A percentile compares a stretch with the other conserved stretches of the same genome.
Evolutionary conservation across 2,329 filamentous ascomycete genomes (phyloP).

Genomic region (Ceratocystis cubensis): DNA sequence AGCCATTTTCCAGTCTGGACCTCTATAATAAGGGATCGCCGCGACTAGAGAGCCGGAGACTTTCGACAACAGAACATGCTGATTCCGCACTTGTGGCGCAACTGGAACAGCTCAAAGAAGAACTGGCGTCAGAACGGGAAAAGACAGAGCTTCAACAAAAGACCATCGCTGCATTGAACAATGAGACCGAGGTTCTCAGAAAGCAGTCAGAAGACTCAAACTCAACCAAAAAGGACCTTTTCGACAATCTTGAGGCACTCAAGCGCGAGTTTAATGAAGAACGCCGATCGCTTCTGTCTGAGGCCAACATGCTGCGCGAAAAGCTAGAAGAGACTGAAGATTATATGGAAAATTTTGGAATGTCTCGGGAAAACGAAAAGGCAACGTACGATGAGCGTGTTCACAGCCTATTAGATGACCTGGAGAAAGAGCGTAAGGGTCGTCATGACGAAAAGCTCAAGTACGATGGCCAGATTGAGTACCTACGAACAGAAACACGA

Average conservation of each 20-base stretch:
- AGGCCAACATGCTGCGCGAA: slow-evolving; percentile 62
- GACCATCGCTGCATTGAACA: slow-evolving; percentile 45
- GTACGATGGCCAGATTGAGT: slow-evolving; percentile 49
- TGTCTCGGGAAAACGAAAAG: slow-evolving; percentile 72
- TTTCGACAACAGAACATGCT: slow-evolving; percentile 25
- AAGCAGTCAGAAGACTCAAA: slow-evolving; percentile 67
- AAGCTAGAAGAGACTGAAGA: slow-evolving; percentile 83
- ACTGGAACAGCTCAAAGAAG: slow-evolving; percentile 53
- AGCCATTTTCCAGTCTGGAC: slow-evolving; percentile 38
- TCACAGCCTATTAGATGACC: slow-evolving; percentile 55
- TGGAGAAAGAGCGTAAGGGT: slow-evolving; percentile 50
- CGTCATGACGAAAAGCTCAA: slow-evolving; percentile 45
- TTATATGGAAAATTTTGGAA: slow-evolving; percentile 72
- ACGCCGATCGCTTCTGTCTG: slow-evolving; percentile 66
- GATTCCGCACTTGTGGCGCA: slow-evolving; percentile 5
- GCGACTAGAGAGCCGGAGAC: slow-evolving; percentile 34
- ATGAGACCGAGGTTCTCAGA: slow-evolving; percentile 5
- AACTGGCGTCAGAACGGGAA: slow-evolving; percentile 63
- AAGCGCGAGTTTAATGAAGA: slow-evolving; percentile 81
- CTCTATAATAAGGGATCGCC: slow-evolving; percentile 28
- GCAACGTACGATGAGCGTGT: slow-evolving; percentile 56
- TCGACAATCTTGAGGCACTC: slow-evolving; percentile 87
- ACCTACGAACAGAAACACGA: slow-evolving; percentile 47
- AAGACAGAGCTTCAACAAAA: slow-evolving; percentile 53
- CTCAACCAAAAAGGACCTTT: slow-evolving; percentile 83